These are phyloP conservation scores for Vigna reflexopilosa DNA, from an alignment of 306 rosid species.

Conservation along the genomic window DNA sequence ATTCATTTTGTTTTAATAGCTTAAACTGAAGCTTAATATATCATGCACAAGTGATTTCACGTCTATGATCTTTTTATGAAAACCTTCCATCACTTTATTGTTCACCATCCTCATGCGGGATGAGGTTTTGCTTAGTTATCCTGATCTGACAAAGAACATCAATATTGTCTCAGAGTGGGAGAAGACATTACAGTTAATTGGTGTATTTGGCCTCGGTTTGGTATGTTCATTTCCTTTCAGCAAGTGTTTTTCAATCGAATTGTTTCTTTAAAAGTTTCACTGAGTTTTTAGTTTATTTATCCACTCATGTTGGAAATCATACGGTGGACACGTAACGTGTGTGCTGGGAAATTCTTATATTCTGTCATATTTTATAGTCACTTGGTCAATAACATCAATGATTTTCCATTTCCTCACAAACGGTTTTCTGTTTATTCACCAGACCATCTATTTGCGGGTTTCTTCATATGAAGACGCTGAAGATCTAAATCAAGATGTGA, in stretches of 20 bases:
- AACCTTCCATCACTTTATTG: slow-evolving; percentile 31
- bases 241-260: slow-evolving; percentile 33
- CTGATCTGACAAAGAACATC: slow-evolving; percentile 46
- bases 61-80: background rate
- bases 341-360: slow-evolving; percentile 25
- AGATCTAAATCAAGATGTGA: slow-evolving; percentile 73
- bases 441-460: slow-evolving; percentile 75
- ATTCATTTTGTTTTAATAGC: slow-evolving; percentile 36
- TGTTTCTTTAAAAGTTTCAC: slow-evolving; percentile 21
- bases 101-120: slow-evolving; percentile 23
- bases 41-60: background rate
- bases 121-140: slow-evolving; percentile 1
- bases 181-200: slow-evolving; percentile 83
- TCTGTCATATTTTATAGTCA: slow-evolving; percentile 13
- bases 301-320: slow-evolving; percentile 19
- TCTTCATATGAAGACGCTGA: slow-evolving; percentile 69
- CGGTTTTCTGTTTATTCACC: slow-evolving; percentile 41
- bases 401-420: slow-evolving; percentile 38
- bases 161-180: slow-evolving; percentile 82
- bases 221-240: slow-evolving; percentile 55
- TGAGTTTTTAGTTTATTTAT: slow-evolving; percentile 16
- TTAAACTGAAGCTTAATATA: slow-evolving; percentile 6
- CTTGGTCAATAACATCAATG: background rate
- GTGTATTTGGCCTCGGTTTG: slow-evolving; percentile 72
- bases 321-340: background rate